A percentile compares a stretch with the other conserved stretches of the same genome.
These are phyloP conservation scores for Microbotryum silenes-acaulis DNA, from an alignment of 1,284 basidiomycete genomes.

Conservation along the genomic window DNA sequence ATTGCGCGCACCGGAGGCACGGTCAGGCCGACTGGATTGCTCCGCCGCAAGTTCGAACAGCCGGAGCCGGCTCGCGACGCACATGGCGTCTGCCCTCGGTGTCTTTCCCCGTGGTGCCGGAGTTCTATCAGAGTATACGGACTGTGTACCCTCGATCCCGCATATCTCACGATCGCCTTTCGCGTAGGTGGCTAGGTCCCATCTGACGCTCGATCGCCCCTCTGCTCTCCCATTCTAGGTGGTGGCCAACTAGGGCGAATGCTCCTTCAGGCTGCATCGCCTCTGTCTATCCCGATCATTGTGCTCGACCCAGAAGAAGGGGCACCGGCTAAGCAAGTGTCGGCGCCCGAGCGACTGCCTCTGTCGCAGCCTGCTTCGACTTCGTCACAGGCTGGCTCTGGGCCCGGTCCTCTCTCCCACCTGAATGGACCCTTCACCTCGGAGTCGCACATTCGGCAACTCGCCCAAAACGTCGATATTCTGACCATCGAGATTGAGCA, in stretches of 20 bases:
- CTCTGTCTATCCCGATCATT: constrained; percentile 77
- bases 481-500: constrained; percentile 98
- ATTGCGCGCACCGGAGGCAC: too few species aligned
- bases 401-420: constrained; percentile 46
- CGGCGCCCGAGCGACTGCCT: constrained; percentile 22
- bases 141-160: not conserved
- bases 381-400: constrained; percentile 41
- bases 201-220: not conserved
- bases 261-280: constrained; percentile 83
- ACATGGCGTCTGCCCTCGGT: not conserved
- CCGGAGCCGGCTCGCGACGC: not conserved
- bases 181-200: not conserved
- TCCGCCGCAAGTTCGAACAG: not conserved
- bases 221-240: constrained; percentile 44
- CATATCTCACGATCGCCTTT: too few species aligned
- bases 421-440: constrained; percentile 86
- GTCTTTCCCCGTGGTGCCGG: not conserved
- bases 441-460: constrained; percentile 66
- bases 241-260: constrained; percentile 97
- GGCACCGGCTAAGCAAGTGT: constrained; percentile 85
- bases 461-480: constrained; percentile 75
- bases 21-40: not conserved
- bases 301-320: constrained; percentile 75
- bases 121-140: too few species aligned
- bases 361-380: constrained; percentile 72